phyloP scores from a whole-genome alignment of 202 grass and related monocot genomes.

The Musa balbisiana region DNA sequence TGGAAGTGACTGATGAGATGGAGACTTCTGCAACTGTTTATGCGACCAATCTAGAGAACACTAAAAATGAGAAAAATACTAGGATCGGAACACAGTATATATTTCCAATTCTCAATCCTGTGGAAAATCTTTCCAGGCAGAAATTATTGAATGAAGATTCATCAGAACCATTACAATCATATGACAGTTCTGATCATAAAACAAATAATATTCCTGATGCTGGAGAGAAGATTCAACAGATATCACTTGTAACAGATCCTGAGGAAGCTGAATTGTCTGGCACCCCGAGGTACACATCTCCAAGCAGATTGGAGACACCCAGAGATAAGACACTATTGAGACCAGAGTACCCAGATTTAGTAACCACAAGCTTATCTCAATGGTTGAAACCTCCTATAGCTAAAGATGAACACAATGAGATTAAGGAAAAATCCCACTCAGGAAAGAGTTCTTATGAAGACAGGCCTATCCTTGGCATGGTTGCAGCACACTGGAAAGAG shows the following conservation, averaged over 20 bases:
- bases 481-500: conserved; percentile 86
- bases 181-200: neutral
- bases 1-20: conserved; percentile 50
- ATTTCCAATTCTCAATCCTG: conserved; percentile 50
- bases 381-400: conserved; percentile 75
- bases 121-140: conserved; percentile 26
- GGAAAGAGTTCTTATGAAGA: conserved; percentile 55
- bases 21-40: conserved; percentile 62
- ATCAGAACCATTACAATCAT: conserved; percentile 4
- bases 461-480: conserved; percentile 86
- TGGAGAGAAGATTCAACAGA: conserved; percentile 19
- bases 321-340: conserved; percentile 33
- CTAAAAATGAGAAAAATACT: conserved; percentile 32
- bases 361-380: conserved; percentile 52
- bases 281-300: conserved; percentile 11
- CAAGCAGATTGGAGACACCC: conserved; percentile 17
- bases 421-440: conserved; percentile 36
- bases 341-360: conserved; percentile 29
- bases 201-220: conserved; percentile 15
- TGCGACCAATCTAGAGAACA: conserved; percentile 34
- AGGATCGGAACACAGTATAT: conserved; percentile 37
- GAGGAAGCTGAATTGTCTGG: conserved; percentile 23
- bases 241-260: conserved; percentile 11
- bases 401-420: conserved; percentile 31
- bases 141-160: conserved; percentile 14